Base-by-base conservation (phyloP, 805 yeast species). In the Metschnikowia vanudenii region DNA sequence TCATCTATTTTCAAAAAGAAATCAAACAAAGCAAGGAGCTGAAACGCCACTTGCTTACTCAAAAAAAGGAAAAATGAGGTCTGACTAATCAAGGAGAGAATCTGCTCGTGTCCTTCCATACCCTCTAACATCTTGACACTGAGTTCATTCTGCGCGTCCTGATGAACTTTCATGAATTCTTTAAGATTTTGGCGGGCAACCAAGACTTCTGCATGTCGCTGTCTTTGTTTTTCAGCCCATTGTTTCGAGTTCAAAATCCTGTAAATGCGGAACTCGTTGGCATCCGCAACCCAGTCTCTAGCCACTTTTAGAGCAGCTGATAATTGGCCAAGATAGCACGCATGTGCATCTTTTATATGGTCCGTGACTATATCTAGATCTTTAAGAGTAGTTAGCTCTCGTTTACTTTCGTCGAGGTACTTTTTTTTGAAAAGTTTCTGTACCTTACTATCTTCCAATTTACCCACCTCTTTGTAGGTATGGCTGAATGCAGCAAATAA, bases 391-490 rank as follows among this genome's bases (percentile, higher is more conserved):
- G 61, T 34, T 20, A 44, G 43, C 8, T 52, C 45, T 4, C 50
- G 48, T 9, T 51, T 31, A 3, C 54, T 58, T 20, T 52, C 49
- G 11, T 50, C 40, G 20, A 39, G 33, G 12, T 60, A 47, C 37
- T 60, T 55, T 20, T 52, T 40, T 39, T 49, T 53, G 29, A 63
- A 47, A 13, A 62, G 46, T 4, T 47, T 45, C 28, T 44, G 51
- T 31, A 68, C 52, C 36, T 46, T 52, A 24, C 43, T 42, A 29
- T 55, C 55, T 44, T 67, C 71, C 44, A 48, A 63, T 18, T 54
- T 54, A 0, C 67, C 70, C 3, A 65, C 71, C 16, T 59, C 56
- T 20, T 57, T 60, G 42, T 67, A 67, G 3, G 62, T 54, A 16
- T 62, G 64, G 28, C 59, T 53, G 32, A 65, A 56, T 3, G 65